Conservation (phyloP, 305 asterid genomes). For the Solanum hybrid region DNA sequence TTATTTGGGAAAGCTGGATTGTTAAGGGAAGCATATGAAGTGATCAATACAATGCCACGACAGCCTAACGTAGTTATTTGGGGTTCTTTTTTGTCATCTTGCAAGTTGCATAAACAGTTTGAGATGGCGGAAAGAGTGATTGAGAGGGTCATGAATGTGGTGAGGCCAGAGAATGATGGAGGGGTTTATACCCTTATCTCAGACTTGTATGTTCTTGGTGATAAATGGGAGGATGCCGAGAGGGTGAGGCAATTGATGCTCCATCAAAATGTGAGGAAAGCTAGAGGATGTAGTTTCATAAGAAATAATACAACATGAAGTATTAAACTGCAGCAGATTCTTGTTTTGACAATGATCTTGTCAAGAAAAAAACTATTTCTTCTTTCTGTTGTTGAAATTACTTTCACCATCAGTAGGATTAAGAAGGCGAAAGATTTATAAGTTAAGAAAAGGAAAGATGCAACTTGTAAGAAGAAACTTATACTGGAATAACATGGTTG, state of each 20-base stretch:
- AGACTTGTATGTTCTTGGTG: conserved; percentile 44
- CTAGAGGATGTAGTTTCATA: conserved; percentile 46
- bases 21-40: conserved; percentile 45
- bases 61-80: conserved; percentile 59
- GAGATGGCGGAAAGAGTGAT: conserved; percentile 53
- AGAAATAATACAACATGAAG: conserved; percentile 6
- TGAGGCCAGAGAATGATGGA: conserved; percentile 52
- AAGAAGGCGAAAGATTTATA: neutral
- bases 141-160: conserved; percentile 36
- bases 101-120: conserved; percentile 51
- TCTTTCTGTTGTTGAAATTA: neutral
- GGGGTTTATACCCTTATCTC: conserved; percentile 51
- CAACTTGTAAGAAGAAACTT: neutral
- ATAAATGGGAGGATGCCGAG: conserved; percentile 46
- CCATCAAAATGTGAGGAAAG: conserved; percentile 38
- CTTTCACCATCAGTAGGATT: neutral
- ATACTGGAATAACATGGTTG: neutral
- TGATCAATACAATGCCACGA: conserved; percentile 37
- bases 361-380: neutral
- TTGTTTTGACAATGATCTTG: neutral
- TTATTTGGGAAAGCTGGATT: conserved; percentile 58
- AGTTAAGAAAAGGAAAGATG: neutral
- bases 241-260: conserved; percentile 42
- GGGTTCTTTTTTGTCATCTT: conserved; percentile 59
- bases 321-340: neutral